Conservation (phyloP, 306 rosid genomes). For the Quercus mongolica region DNA sequence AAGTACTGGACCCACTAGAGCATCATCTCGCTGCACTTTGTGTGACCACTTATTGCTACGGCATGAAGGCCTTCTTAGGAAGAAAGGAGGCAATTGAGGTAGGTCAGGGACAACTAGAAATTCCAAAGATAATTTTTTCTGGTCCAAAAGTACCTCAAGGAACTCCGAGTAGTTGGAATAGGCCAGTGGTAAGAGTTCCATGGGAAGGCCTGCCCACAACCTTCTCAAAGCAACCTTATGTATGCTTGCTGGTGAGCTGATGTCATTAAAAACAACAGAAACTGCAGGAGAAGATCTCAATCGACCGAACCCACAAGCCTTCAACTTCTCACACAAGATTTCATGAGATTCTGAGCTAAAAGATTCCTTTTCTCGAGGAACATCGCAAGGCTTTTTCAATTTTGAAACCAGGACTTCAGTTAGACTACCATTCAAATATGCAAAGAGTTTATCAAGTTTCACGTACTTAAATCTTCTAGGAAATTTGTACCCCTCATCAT, state of each 20-base stretch:
- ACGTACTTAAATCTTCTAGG: conserved; percentile 30
- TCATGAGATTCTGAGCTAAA: conserved; percentile 39
- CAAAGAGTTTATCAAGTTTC: conserved; percentile 42
- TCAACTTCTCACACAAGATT: conserved; percentile 56
- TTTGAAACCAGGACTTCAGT: conserved; percentile 22
- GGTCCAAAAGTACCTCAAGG: conserved; percentile 25
- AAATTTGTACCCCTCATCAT: conserved; percentile 47
- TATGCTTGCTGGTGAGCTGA: conserved; percentile 47
- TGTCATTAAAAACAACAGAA: conserved; percentile 45
- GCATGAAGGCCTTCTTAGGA: conserved; percentile 50
- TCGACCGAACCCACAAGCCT: conserved; percentile 44
- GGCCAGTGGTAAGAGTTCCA: conserved; percentile 49
- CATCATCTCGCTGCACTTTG: no score
- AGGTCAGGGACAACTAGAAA: conserved; percentile 45
- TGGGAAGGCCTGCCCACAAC: conserved; percentile 62
- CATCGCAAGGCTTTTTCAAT: conserved; percentile 13
- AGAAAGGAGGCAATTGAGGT: conserved; percentile 68
- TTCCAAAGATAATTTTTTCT: conserved; percentile 37
- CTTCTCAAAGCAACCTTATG: conserved; percentile 49
- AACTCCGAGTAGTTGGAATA: conserved; percentile 45
- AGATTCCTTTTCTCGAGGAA: conserved; percentile 11
- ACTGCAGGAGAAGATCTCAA: conserved; percentile 46
- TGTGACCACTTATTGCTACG: no score
- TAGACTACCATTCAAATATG: conserved; percentile 49
- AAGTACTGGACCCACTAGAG: no score